phyloP scores from a whole-genome alignment of 2,329 filamentous ascomycete species.

The Pyrenophora tritici-repentis region DNA sequence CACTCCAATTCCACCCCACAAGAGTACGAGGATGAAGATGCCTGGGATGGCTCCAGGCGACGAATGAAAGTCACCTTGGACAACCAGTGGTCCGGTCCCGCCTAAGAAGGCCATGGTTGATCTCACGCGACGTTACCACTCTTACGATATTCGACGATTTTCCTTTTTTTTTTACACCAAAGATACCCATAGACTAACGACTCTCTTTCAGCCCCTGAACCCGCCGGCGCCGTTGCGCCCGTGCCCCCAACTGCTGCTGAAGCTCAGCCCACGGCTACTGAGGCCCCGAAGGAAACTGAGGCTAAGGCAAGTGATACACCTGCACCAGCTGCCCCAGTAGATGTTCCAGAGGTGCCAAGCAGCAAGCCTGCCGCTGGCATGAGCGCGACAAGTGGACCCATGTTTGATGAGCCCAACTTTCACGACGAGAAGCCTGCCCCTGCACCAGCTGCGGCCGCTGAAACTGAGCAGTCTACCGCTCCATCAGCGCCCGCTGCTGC shows the following conservation, averaged over 20 bases:
- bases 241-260: constrained; percentile 35
- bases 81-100: constrained; percentile 13
- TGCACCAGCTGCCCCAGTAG: constrained; percentile 22
- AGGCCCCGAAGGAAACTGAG: constrained; percentile 15
- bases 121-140: constrained; percentile 2
- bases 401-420: constrained; percentile 42
- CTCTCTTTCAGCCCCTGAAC: constrained; percentile 37
- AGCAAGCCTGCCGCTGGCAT: constrained; percentile 43
- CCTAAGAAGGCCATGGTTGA: constrained; percentile 2
- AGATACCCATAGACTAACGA: constrained; percentile 32
- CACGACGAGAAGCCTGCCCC: constrained; percentile 22
- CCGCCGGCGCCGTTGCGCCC: constrained; percentile 38
- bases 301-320: constrained; percentile 19
- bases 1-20: constrained; percentile 10
- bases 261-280: constrained; percentile 29
- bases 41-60: constrained; percentile 28
- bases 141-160: constrained; percentile 8
- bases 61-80: constrained; percentile 24
- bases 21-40: constrained; percentile 13
- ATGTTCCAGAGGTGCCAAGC: constrained; percentile 31
- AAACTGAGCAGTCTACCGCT: constrained; percentile 1
- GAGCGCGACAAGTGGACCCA: constrained; percentile 47
- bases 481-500: constrained; percentile 12
- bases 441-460: constrained; percentile 13
- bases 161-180: constrained; percentile 11